A percentile compares a stretch with the other conserved stretches of the same genome.
phyloP scores from a whole-genome alignment of 73 alveolate genomes.

The Tetrahymena elliotti region DNA sequence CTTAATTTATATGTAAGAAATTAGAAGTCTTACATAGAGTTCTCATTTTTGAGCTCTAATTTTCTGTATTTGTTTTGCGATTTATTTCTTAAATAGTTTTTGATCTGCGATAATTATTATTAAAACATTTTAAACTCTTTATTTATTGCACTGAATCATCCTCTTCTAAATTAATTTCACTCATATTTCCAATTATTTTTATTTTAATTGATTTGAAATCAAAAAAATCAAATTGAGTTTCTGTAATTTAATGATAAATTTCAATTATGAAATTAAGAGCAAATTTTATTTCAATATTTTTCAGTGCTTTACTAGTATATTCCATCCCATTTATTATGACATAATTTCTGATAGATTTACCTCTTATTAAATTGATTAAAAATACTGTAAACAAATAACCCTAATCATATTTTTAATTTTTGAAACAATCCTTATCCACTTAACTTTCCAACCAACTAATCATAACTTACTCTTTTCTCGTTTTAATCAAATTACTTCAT shows the following conservation, averaged over 20 bases:
- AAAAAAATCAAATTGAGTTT: too few relatives aligned
- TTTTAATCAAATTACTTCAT: too few relatives aligned
- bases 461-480: too few relatives aligned
- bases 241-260: too few relatives aligned
- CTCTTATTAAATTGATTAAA: too few relatives aligned
- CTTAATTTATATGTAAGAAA: neutral
- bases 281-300: neutral
- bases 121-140: neutral
- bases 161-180: neutral
- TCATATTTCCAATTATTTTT: neutral
- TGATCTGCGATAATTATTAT: neutral
- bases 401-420: too few relatives aligned
- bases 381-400: neutral
- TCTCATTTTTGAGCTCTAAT: neutral
- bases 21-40: neutral
- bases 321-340: neutral
- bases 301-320: neutral
- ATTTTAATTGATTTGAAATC: too few relatives aligned
- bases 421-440: too few relatives aligned
- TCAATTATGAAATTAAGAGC: neutral
- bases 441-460: too few relatives aligned
- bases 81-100: neutral
- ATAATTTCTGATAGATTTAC: neutral
- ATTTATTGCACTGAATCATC: too few relatives aligned
- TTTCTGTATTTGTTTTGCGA: neutral